phyloP scores from a whole-genome alignment of 2,329 filamentous ascomycete species.

The Harringtonia lauricola region DNA sequence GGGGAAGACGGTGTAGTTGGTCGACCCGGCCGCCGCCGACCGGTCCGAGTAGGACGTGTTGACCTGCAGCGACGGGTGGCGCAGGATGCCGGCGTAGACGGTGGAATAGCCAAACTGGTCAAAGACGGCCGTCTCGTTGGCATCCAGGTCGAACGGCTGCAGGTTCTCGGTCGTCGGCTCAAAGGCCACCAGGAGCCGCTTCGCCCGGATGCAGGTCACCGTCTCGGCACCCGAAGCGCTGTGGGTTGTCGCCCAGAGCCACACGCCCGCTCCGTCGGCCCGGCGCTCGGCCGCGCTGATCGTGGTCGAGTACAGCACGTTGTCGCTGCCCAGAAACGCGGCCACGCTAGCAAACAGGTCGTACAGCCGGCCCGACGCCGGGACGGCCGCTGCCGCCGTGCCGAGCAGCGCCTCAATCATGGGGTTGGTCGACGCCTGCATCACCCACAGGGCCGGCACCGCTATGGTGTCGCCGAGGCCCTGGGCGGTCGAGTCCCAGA shows the following conservation, averaged over 20 bases:
- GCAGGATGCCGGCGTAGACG: conserved; percentile 16
- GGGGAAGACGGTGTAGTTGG: conserved; percentile 16
- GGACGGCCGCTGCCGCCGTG: conserved; percentile 9
- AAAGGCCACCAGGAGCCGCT: conserved; percentile 24
- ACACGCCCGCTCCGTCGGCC: conserved; percentile 1
- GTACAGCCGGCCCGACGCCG: conserved; percentile 12
- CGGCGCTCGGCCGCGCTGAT: conserved; percentile 8
- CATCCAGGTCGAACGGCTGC: conserved; percentile 19
- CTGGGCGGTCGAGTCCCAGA: conserved; percentile 4
- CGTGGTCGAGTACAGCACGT: conserved; percentile 15
- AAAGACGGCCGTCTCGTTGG: conserved; percentile 20
- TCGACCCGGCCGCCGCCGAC: conserved; percentile 10
- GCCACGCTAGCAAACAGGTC: conserved; percentile 12
- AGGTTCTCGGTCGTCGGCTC: conserved; percentile 23
- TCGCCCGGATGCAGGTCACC: conserved; percentile 17
- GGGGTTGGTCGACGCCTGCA: conserved; percentile 10
- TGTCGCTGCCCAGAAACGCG: conserved; percentile 9
- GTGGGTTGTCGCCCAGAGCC: not conserved
- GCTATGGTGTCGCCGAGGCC: conserved; percentile 13
- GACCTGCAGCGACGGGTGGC: conserved; percentile 14
- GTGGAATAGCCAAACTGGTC: conserved; percentile 17
- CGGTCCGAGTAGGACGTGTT: conserved; percentile 13
- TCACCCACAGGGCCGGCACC: conserved; percentile 10
- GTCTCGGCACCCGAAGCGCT: not conserved
- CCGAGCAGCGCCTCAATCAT: conserved; percentile 15